Conservation (phyloP, 2,329 filamentous ascomycete species). For the Didymella pinodella region DNA sequence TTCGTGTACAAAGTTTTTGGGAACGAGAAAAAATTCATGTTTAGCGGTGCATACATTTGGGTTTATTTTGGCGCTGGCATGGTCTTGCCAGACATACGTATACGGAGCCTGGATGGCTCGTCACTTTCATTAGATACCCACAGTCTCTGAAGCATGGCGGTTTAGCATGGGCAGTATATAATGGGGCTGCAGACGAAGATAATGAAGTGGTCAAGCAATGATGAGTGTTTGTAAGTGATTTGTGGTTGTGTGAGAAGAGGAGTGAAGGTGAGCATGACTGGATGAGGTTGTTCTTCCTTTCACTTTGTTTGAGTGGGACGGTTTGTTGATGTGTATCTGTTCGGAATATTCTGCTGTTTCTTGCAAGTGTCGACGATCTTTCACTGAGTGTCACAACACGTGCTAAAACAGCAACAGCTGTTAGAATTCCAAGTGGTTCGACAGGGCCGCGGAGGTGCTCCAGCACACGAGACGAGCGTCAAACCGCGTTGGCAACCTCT, state of each 20-base stretch:
- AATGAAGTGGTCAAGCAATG: not conserved
- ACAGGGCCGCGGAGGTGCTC: not conserved
- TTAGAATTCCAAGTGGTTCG: not conserved
- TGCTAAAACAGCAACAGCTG: not conserved
- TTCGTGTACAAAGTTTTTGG: not conserved
- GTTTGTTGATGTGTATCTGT: not conserved
- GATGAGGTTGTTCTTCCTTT: not conserved
- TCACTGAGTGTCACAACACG: not conserved
- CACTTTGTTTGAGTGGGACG: not conserved
- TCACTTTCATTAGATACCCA: constrained; percentile 5
- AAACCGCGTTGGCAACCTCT: not conserved
- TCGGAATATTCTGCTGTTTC: too few relatives aligned
- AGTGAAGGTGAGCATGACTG: too few relatives aligned
- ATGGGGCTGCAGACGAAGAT: not conserved
- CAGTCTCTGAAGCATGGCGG: not conserved
- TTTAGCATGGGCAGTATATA: not conserved
- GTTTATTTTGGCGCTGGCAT: not conserved
- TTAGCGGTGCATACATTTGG: constrained; percentile 1
- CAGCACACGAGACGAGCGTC: not conserved
- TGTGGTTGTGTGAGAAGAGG: too few relatives aligned
- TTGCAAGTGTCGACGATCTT: too few relatives aligned
- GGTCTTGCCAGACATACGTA: not conserved
- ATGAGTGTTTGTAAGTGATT: not conserved
- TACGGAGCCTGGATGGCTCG: not conserved
- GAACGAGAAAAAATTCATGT: not conserved